phyloP scores from a whole-genome alignment of 164 flowering plant species.

The Magnolia changhungtana region DNA sequence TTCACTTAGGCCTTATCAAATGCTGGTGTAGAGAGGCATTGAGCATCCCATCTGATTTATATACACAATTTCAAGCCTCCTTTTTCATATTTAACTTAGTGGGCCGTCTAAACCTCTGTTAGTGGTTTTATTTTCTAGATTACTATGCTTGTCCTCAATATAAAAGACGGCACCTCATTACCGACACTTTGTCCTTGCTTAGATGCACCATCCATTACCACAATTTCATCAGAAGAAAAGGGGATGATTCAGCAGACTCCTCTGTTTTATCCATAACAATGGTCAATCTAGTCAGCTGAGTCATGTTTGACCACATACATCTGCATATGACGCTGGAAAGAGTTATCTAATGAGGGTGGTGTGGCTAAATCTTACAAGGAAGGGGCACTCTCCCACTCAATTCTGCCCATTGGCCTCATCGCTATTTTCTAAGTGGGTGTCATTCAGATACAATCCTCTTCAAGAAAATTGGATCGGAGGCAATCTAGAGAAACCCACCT shows the following conservation, averaged over 20 bases:
- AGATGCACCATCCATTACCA: neutral
- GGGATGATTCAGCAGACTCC: neutral
- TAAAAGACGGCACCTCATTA: neutral
- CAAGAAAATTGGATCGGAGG: neutral
- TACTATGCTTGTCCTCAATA: neutral
- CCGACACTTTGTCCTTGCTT: neutral
- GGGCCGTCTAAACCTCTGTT: neutral
- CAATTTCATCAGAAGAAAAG: neutral
- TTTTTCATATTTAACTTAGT: neutral
- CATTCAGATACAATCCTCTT: neutral
- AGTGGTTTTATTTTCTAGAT: neutral
- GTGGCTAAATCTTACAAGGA: neutral
- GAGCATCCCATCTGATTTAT: neutral
- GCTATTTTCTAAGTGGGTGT: neutral
- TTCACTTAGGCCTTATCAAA: neutral
- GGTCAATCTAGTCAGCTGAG: too few relatives aligned
- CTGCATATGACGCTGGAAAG: slow-evolving; percentile 1
- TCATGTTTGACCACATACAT: too few relatives aligned
- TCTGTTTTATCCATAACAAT: neutral
- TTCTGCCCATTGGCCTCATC: neutral
- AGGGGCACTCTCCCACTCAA: slow-evolving; percentile 2
- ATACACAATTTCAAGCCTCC: neutral
- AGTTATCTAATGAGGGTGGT: neutral
- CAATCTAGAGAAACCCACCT: neutral
- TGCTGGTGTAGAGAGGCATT: neutral